A percentile compares a stretch with the other conserved stretches of the same genome.
These are phyloP conservation scores for Phoma sp. DNA, from an alignment of 2,329 filamentous ascomycete species.

Conservation along the genomic window DNA sequence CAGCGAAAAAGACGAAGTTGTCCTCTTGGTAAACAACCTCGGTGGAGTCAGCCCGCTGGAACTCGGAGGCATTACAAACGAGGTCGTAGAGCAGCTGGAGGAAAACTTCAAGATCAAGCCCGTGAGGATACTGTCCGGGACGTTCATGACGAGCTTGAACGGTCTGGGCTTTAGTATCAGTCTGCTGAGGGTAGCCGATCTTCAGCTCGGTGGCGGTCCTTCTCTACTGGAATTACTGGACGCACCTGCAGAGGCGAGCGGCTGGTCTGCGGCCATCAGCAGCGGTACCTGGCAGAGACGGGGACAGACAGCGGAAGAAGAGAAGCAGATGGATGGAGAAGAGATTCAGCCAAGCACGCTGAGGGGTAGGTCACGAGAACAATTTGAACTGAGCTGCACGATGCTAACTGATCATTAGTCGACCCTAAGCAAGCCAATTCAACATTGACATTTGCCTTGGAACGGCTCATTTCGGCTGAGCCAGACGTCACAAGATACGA, in stretches of 20 bases:
- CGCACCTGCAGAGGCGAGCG: slow-evolving; percentile 69
- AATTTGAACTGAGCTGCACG: neutral
- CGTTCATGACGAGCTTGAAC: slow-evolving; percentile 76
- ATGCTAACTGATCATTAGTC: slow-evolving; percentile 46
- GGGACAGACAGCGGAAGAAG: slow-evolving; percentile 50
- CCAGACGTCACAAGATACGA: slow-evolving; percentile 71
- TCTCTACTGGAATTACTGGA: slow-evolving; percentile 73
- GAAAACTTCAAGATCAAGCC: slow-evolving; percentile 66
- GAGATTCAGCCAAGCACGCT: slow-evolving; percentile 61
- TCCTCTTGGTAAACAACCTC: slow-evolving; percentile 77
- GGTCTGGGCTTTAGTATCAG: slow-evolving; percentile 75
- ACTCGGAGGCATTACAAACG: slow-evolving; percentile 73
- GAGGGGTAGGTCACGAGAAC: slow-evolving; percentile 49
- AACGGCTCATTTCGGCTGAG: slow-evolving; percentile 69
- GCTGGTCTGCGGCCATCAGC: slow-evolving; percentile 68
- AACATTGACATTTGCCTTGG: slow-evolving; percentile 62
- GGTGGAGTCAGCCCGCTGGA: slow-evolving; percentile 76
- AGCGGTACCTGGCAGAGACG: slow-evolving; percentile 65
- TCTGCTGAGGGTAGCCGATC: slow-evolving; percentile 67
- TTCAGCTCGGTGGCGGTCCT: slow-evolving; percentile 62
- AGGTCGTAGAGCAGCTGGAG: slow-evolving; percentile 67
- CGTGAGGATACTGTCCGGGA: slow-evolving; percentile 67
- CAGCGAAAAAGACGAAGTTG: slow-evolving; percentile 65
- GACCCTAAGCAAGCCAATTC: slow-evolving; percentile 60
- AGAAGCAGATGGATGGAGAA: slow-evolving; percentile 50